These are phyloP conservation scores for Francoa sonchifolia DNA, from an alignment of 441 rosid genomes.

Conservation along the genomic window DNA sequence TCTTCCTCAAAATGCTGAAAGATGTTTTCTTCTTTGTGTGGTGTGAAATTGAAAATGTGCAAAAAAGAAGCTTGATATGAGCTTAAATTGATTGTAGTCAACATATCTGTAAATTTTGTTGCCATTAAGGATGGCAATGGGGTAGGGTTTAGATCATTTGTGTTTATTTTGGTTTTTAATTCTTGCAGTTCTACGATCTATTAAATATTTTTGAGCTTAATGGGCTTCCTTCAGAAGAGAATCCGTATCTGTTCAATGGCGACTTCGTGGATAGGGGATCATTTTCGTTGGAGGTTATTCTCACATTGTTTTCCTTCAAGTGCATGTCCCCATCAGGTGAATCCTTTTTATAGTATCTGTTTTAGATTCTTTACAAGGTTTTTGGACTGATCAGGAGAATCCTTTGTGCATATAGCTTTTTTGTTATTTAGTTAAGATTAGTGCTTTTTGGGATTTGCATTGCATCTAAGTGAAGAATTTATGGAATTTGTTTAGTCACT, in stretches of 20 bases:
- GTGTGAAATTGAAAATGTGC: too few species aligned
- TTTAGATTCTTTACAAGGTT: background rate
- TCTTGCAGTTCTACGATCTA: slow-evolving; percentile 88
- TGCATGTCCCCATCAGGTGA: slow-evolving; percentile 91
- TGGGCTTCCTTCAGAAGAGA: slow-evolving; percentile 94
- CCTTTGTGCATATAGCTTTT: slow-evolving; percentile 1
- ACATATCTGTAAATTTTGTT: too few species aligned
- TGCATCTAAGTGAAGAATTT: background rate
- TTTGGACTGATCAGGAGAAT: background rate
- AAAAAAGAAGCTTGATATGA: too few species aligned
- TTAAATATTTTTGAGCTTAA: slow-evolving; percentile 87
- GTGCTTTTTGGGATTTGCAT: too few species aligned
- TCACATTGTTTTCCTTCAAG: slow-evolving; percentile 87
- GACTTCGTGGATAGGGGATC: slow-evolving; percentile 99
- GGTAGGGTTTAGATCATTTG: slow-evolving; percentile 1
- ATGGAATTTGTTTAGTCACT: background rate
- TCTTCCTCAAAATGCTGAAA: slow-evolving; percentile 6
- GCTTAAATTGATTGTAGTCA: too few species aligned
- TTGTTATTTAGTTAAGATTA: too few species aligned
- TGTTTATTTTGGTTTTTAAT: slow-evolving; percentile 10
- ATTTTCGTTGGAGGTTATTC: slow-evolving; percentile 88
- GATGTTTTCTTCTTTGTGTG: too few species aligned
- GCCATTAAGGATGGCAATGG: too few species aligned
- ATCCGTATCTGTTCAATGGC: slow-evolving; percentile 90
- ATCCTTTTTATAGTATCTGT: slow-evolving; percentile 4